phyloP scores from a whole-genome alignment of 768 basidiomycete genomes.

The Leccinum pellstonianum region DNA sequence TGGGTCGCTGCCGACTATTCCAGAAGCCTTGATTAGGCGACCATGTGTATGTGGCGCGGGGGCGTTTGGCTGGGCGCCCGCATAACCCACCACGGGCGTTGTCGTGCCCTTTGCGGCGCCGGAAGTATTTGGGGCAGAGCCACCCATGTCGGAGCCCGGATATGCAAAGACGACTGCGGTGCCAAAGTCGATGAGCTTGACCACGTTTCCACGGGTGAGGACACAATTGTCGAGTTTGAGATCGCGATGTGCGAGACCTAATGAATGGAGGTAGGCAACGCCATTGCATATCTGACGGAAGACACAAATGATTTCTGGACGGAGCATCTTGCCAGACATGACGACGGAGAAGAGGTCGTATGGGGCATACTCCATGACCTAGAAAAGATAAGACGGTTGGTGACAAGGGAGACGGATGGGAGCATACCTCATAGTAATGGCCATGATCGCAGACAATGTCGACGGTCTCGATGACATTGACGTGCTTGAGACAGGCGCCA shows the following conservation, averaged over 20 bases:
- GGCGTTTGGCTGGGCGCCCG: conserved; percentile 20
- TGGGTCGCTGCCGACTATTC: conserved; percentile 95
- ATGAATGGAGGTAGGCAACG: conserved; percentile 95
- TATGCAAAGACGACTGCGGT: conserved; percentile 99
- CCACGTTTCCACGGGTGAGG: conserved; percentile 91
- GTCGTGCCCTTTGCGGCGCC: conserved; percentile 3
- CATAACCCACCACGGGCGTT: conserved; percentile 20
- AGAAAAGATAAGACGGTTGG: conserved; percentile 10
- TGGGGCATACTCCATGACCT: conserved; percentile 99
- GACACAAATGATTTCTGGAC: conserved; percentile 98
- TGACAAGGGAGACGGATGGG: conserved; percentile 9
- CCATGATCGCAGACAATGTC: conserved; percentile 98
- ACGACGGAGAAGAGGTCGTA: conserved; percentile 98
- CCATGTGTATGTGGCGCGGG: conserved; percentile 41
- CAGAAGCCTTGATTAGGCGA: conserved; percentile 62
- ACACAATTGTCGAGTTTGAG: conserved; percentile 99
- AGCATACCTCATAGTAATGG: conserved; percentile 91
- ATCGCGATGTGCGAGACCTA: conserved; percentile 97
- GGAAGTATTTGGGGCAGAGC: conserved; percentile 27
- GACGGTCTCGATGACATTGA: conserved; percentile 96
- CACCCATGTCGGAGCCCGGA: conserved; percentile 74
- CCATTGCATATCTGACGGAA: conserved; percentile 98
- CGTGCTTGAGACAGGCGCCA: conserved; percentile 88
- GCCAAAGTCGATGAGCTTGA: conserved; percentile 99
- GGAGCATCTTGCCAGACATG: conserved; percentile 99